Base-by-base conservation (phyloP, 2,329 filamentous ascomycete genomes). In the Simplicillium aogashimaense region DNA sequence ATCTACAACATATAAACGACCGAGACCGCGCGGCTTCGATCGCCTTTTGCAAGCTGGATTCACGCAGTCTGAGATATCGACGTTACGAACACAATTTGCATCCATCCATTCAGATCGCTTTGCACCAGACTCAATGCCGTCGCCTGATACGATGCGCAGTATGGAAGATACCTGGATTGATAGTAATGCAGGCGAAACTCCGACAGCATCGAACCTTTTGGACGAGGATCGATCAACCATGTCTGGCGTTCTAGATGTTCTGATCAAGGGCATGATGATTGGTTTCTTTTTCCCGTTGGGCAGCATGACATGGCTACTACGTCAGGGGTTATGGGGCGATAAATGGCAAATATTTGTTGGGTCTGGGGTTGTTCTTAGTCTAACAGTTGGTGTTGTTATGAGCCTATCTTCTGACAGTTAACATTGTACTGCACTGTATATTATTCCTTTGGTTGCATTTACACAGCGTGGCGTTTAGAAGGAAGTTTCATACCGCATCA, bases 201-300 rank as follows among this genome's bases (percentile, higher is more conserved):
- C 63, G 39, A 57, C 35, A 47, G 59, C 44, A 51, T 58, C 46
- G 53, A 65, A 43, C 15, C 50, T 58, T 1, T 38, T 52, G 13
- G 69, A 70, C 47, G 66, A 72, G 29, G 67, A 68, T 18, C 67
- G 70, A 3, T 70, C 72, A 30, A 70, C 68, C 18, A 67, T 74
- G 41, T 60, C 67, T 13, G 54, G 61, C 2, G 63, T 84, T 10
- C 66, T 95, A 35, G 90, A 97, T 54, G 82, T 94, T 53, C 77
- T 95, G 66, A 70, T 97, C 43, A 85, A 82, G 63, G 92, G 89
- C 4, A 86, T 92, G 59, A 67, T 94, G 43, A 85, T 92, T 53
- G 92, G 92, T 1, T 98, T 97, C 67, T 84, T 98, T 58, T 97
- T 90, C 78, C 92, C 92, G 4, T 61, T 97, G 9, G 90, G 86